A percentile compares a stretch with the other conserved stretches of the same genome.
Evolutionary conservation across 805 yeast genomes (phyloP).

Genomic region (Lipomyces kockii): DNA sequence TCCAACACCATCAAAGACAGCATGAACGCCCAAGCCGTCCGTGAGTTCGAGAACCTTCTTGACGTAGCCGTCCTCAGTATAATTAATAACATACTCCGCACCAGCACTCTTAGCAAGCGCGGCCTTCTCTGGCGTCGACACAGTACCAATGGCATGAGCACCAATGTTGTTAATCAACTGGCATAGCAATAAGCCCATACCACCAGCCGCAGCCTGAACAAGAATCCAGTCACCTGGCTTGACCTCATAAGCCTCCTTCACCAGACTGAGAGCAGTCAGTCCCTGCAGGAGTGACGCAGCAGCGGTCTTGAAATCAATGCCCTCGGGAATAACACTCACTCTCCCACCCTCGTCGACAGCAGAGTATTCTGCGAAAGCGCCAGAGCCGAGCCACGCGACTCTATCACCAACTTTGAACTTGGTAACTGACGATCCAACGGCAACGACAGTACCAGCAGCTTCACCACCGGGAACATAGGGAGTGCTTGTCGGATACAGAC

Average conservation of each 20-base stretch:
- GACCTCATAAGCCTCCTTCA: constrained; percentile 67
- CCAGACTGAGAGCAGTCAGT: constrained; percentile 76
- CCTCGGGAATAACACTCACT: constrained; percentile 56
- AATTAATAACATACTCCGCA: constrained; percentile 72
- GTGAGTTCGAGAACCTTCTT: constrained; percentile 63
- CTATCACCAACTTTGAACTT: constrained; percentile 69
- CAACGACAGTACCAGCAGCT: constrained; percentile 63
- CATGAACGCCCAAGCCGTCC: constrained; percentile 67
- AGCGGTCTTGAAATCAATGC: constrained; percentile 53
- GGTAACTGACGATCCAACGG: constrained; percentile 63
- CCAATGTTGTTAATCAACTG: constrained; percentile 69
- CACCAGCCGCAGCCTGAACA: constrained; percentile 95
- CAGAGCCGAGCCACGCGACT: constrained; percentile 59
- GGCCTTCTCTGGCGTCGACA: constrained; percentile 77
- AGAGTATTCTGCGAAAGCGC: constrained; percentile 76
- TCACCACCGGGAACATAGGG: constrained; percentile 75
- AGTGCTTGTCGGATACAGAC: constrained; percentile 63
- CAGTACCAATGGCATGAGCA: constrained; percentile 83
- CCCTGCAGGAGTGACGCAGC: constrained; percentile 74
- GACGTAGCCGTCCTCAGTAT: constrained; percentile 54
- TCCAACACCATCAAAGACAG: constrained; percentile 75
- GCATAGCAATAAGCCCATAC: constrained; percentile 75
- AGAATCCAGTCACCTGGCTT: constrained; percentile 71
- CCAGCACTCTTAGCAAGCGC: constrained; percentile 69
- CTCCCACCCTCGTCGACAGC: constrained; percentile 41